A percentile compares a stretch with the other conserved stretches of the same genome.
phyloP scores from a whole-genome alignment of 176 grass and related monocot genomes.

The Thalia dealbata region DNA sequence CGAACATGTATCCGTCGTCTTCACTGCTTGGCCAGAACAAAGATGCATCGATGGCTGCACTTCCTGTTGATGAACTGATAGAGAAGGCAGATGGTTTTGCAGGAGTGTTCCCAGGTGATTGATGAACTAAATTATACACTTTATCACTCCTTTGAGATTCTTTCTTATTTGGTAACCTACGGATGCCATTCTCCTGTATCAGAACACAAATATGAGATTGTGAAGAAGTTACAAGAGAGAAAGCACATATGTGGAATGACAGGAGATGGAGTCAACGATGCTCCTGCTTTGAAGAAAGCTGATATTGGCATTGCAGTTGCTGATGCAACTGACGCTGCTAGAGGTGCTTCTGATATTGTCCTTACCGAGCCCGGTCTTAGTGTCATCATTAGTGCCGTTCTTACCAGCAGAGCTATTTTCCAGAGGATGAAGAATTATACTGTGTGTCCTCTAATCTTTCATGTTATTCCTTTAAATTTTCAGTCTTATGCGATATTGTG shows the following conservation, averaged over 20 bases:
- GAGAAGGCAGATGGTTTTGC: slow-evolving; percentile 94
- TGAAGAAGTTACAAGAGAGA: slow-evolving; percentile 82
- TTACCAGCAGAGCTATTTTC: slow-evolving; percentile 92
- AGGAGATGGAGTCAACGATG: slow-evolving; percentile 88
- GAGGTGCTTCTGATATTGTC: slow-evolving; percentile 87
- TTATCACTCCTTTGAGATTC: too few species aligned
- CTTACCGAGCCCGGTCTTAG: slow-evolving; percentile 92
- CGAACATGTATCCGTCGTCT: slow-evolving; percentile 98
- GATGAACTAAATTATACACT: not conserved
- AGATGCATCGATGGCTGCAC: slow-evolving; percentile 45
- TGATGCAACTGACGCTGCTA: slow-evolving; percentile 86
- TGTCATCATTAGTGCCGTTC: slow-evolving; percentile 95
- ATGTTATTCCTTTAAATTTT: not conserved
- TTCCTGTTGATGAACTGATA: slow-evolving; percentile 74
- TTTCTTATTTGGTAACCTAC: not conserved
- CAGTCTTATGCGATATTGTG: not conserved
- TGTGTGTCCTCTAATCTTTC: slow-evolving; percentile 18
- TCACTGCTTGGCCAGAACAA: slow-evolving; percentile 60
- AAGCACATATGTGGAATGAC: slow-evolving; percentile 99
- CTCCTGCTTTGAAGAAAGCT: slow-evolving; percentile 89
- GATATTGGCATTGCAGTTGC: slow-evolving; percentile 97
- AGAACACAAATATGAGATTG: slow-evolving; percentile 99
- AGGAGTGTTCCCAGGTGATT: slow-evolving; percentile 69
- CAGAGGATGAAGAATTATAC: slow-evolving; percentile 99
- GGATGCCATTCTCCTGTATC: not conserved